Evolutionary conservation across 2,329 filamentous ascomycete genomes (phyloP), one percentile per base, ranked within the genome.

Genomic region (Aspergillus latus): DNA sequence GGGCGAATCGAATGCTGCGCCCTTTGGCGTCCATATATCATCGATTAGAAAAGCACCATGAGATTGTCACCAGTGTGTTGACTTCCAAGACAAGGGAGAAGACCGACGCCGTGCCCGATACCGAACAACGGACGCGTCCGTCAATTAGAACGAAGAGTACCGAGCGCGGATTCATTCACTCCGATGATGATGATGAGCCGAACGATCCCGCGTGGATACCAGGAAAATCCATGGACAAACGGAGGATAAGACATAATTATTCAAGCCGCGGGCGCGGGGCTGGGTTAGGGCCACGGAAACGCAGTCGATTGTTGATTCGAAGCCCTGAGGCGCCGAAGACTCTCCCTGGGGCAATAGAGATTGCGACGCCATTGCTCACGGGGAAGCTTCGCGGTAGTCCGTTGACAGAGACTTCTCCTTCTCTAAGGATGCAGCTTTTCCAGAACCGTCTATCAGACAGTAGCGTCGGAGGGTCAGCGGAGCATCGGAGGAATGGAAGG

Each of bases 1-100:
- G 74, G 74, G 74, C 72, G 53, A 75, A 75, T 57, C 73, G 74
- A 61, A 70, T 76, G 56, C 62, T 78, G 52, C 73, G 75, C 56
- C 76, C 75, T 34, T 64, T 78, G 53, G 69, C 68, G 15, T 74
- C 73, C 15, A 66, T 75, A 48, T 69, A 75, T 55, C 67, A 71
- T 49, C 71, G 73, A 50, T 63, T 78, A 32, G 72, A 73, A 56
- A 76, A 75, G 57, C 70, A 76, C 52, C 66, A 74, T 56, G 71
- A 74, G 48, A 69, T 64, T 9, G 59, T 67, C 26, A 65, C 66
- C 6, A 67, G 69, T 6, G 62, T 71, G 43, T 59, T 65, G 8
- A 62, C 64, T 50, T 56, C 65, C 7, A 66, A 63, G 53, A 34
- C 45, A 37, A 64, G 54, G 39, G 60, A 63, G 40, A 58, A 57